Conservation (phyloP, 768 basidiomycete genomes). For the Coprinellus micaceus region DNA sequence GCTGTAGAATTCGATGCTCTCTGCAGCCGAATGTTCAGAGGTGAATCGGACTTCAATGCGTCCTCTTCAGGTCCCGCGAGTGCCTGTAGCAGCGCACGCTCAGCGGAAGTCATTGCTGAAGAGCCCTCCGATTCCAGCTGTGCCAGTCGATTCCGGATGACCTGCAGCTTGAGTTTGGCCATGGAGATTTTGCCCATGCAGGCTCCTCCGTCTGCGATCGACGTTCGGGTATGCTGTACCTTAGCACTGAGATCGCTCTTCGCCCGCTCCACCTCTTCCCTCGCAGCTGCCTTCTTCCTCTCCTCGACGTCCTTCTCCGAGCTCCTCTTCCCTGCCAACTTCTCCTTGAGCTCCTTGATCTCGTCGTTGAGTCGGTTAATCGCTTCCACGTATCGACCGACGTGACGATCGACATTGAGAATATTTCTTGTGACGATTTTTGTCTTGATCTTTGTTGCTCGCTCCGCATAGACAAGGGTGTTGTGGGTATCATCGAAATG, state of each 20-base stretch:
- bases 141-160: slow-evolving; percentile 58
- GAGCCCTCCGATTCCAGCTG: slow-evolving; percentile 47
- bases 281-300: slow-evolving; percentile 69
- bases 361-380: slow-evolving; percentile 85
- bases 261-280: slow-evolving; percentile 68
- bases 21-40: slow-evolving; percentile 54
- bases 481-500: slow-evolving; percentile 99
- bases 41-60: slow-evolving; percentile 54
- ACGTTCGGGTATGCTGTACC: slow-evolving; percentile 64
- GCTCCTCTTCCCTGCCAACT: slow-evolving; percentile 67
- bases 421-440: slow-evolving; percentile 95
- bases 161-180: slow-evolving; percentile 63
- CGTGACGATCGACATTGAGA: slow-evolving; percentile 91
- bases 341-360: slow-evolving; percentile 82
- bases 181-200: slow-evolving; percentile 69
- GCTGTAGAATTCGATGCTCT: slow-evolving; percentile 71
- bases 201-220: slow-evolving; percentile 71
- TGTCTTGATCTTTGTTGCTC: slow-evolving; percentile 97
- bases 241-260: slow-evolving; percentile 69
- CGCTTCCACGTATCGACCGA: slow-evolving; percentile 92
- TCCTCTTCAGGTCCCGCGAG: slow-evolving; percentile 72
- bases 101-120: slow-evolving; percentile 55
- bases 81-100: slow-evolving; percentile 63
- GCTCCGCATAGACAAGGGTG: slow-evolving; percentile 94
- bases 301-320: slow-evolving; percentile 60